Evolutionary conservation across 2,329 filamentous ascomycete species (phyloP), one percentile per base, ranked within the genome.

Genomic region (Ceratocystis eucalypticola): DNA sequence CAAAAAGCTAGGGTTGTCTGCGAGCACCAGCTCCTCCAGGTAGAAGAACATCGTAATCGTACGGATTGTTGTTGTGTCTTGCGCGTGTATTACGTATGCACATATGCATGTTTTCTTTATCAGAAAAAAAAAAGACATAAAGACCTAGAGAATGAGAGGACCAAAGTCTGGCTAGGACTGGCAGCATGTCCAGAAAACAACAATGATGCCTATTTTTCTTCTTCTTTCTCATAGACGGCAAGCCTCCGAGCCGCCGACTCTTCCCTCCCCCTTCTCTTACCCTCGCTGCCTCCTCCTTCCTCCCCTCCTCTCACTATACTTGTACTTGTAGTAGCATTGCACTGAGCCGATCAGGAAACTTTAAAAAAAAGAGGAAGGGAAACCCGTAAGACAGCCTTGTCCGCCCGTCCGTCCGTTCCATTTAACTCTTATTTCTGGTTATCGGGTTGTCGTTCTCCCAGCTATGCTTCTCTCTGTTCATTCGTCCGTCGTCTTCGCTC

Each of bases 371-470:
- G 37, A 12, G 37, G 37, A 12, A 5, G 10, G 37, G 37, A 41
- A 41, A 12, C 12, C 20, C n/a, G 17, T 10, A n/a, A n/a, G 46
- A 5, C 46, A 22, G 48, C 22, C n/a, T 50, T 50, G 20, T 25
- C 48, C 22, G 37, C 15, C 37, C 20, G 2, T 25, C 37, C n/a
- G 28, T 17, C 22, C 20, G 30, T 59, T n/a, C 37, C 12, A 41
- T 41, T 12, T 5, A 41, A 41, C 37, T 41, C 37, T 41, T 41
- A 12, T 46, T 63, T 66, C 48, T 48, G n/a, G 57, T 48, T 70
- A 64, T 62, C 25, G 2, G 20, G 20, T 41, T 48, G 37, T 41
- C 37, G 37, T 41, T 41, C 48, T 53, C 37, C 37, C 37, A 41
- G 37, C 3, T 12, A 5, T 53, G 8, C 48, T 22, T 25, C 22